Evolutionary conservation across 2,329 filamentous ascomycete species (phyloP).

Genomic region (Aspergillus piperis): DNA sequence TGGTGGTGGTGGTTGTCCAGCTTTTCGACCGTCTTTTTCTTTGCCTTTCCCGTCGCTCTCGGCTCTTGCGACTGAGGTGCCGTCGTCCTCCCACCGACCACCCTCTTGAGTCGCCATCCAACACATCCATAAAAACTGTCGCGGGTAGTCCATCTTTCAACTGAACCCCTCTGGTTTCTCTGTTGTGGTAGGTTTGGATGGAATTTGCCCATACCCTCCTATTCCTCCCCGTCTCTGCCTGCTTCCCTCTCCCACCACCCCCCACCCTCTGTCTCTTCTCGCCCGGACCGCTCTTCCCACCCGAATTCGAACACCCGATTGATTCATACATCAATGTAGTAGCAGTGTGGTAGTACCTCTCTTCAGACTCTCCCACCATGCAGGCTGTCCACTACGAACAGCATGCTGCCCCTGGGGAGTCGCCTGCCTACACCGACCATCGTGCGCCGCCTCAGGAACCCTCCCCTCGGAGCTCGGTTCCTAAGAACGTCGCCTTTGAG

Average conservation of each 20-base stretch:
- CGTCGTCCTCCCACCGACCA: conserved; percentile 31
- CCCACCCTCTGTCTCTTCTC: conserved; percentile 26
- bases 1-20: conserved; percentile 25
- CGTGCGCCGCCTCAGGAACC: conserved; percentile 35
- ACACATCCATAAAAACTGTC: conserved; percentile 32
- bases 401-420: conserved; percentile 37
- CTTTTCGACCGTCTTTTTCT: conserved; percentile 29
- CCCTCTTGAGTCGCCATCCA: conserved; percentile 28
- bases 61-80: conserved; percentile 38
- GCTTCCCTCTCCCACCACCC: conserved; percentile 23
- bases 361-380: conserved; percentile 32
- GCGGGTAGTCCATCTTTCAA: conserved; percentile 35
- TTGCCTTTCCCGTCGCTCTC: conserved; percentile 35
- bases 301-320: conserved; percentile 34
- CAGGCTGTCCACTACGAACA: conserved; percentile 38
- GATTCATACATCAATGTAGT: conserved; percentile 35
- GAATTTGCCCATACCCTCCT: conserved; percentile 32
- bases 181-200: conserved; percentile 42
- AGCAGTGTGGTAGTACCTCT: conserved; percentile 30
- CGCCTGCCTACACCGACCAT: conserved; percentile 29
- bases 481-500: conserved; percentile 67
- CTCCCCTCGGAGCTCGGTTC: conserved; percentile 42
- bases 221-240: conserved; percentile 22
- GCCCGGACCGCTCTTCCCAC: conserved; percentile 15
- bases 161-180: conserved; percentile 28